Percentiles rank a stretch among this genome's conserved stretches.
phyloP scores from a whole-genome alignment of 129 eudicot genomes.

The Helianthus tuberosus region DNA sequence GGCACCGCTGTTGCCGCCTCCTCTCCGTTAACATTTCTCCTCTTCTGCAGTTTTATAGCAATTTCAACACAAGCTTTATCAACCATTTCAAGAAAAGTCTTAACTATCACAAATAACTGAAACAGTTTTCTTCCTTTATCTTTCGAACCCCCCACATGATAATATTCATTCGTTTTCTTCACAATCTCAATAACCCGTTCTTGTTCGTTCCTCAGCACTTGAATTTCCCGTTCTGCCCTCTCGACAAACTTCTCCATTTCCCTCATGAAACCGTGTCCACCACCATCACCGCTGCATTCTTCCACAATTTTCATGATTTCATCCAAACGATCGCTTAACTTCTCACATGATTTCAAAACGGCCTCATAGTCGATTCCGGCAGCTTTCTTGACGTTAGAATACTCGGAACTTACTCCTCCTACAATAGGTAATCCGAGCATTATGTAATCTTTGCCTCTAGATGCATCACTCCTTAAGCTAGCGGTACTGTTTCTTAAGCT shows the following conservation, averaged over 20 bases:
- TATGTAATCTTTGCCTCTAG: slow-evolving; percentile 52
- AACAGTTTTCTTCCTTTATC: slow-evolving; percentile 60
- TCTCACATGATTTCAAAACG: slow-evolving; percentile 41
- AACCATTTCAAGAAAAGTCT: slow-evolving; percentile 78
- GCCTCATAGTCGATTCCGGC: slow-evolving; percentile 66
- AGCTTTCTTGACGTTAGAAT: slow-evolving; percentile 78
- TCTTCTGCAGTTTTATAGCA: slow-evolving; percentile 77
- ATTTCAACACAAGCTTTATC: slow-evolving; percentile 88
- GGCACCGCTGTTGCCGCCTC: slow-evolving; percentile 34
- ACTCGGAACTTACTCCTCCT: slow-evolving; percentile 86
- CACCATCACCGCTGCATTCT: slow-evolving; percentile 48
- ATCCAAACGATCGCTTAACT: slow-evolving; percentile 40
- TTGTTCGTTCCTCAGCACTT: slow-evolving; percentile 52
- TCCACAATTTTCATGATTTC: slow-evolving; percentile 49
- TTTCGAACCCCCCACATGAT: slow-evolving; percentile 70
- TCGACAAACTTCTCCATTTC: slow-evolving; percentile 75
- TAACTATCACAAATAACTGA: slow-evolving; percentile 78
- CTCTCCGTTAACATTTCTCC: slow-evolving; percentile 26
- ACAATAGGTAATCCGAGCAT: slow-evolving; percentile 84
- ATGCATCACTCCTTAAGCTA: slow-evolving; percentile 30
- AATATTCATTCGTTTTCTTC: slow-evolving; percentile 77
- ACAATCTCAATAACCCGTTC: slow-evolving; percentile 64
- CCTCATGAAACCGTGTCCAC: slow-evolving; percentile 57
- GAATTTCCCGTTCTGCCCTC: slow-evolving; percentile 60
- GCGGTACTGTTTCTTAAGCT: slow-evolving; percentile 43